These are phyloP conservation scores for Alisma plantagoaquatica DNA, from an alignment of 106 monocot genomes.

Conservation along the genomic window DNA sequence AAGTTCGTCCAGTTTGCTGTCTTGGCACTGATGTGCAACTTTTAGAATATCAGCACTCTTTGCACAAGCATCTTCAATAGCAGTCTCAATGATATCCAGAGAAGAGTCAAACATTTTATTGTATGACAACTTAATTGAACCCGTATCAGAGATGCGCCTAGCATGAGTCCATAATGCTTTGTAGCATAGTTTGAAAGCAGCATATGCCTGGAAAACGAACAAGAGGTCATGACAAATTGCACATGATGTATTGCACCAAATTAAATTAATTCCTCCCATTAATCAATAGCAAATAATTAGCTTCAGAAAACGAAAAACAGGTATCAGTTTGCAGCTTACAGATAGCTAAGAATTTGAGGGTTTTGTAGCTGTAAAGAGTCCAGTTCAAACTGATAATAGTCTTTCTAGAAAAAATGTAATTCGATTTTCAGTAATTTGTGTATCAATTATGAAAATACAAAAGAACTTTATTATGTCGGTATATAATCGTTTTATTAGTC, in stretches of 20 bases:
- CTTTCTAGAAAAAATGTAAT: no score
- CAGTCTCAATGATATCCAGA: conserved; percentile 17
- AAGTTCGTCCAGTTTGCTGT: conserved; percentile 22
- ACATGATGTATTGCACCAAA: no score
- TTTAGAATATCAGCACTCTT: conserved; percentile 36
- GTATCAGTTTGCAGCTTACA: conserved; percentile 22
- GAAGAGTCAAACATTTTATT: neutral
- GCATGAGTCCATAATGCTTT: conserved; percentile 12
- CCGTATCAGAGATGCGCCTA: conserved; percentile 4
- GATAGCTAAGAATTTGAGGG: conserved; percentile 26
- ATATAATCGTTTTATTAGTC: no score
- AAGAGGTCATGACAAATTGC: neutral
- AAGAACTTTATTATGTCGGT: no score
- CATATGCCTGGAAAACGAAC: conserved; percentile 14
- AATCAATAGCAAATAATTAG: no score
- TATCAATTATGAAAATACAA: no score
- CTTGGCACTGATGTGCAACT: conserved; percentile 6
- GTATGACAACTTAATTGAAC: neutral
- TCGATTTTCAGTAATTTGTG: no score
- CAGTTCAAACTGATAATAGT: no score
- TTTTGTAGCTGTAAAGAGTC: conserved; percentile 3
- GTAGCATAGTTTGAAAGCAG: conserved; percentile 10
- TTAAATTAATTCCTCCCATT: no score
- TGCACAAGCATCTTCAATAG: conserved; percentile 32
- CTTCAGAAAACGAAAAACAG: no score